Base-by-base conservation (phyloP, 208 protist species). In the Crithidia expoeki region DNA sequence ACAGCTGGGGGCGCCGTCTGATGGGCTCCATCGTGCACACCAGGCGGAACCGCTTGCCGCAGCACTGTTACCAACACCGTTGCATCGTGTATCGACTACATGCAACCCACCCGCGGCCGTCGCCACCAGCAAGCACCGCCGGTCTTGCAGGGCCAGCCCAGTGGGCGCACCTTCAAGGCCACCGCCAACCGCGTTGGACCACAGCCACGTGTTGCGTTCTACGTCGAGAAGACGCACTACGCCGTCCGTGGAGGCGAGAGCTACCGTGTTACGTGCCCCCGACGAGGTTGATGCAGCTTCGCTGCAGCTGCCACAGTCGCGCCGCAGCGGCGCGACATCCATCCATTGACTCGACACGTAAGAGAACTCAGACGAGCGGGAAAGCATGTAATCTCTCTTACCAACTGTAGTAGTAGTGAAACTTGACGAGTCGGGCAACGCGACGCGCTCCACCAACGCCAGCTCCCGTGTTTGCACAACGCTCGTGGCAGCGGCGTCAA, bases 241-340 rank as follows among this genome's bases (percentile, higher is more conserved):
- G 3, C 86, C 84, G 33, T 90, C 81, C 11, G 81, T 92, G 32
- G 76, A 76, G 36, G 84, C 78, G 4, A 92, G 51, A 25, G 68
- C 65, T 46, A 80, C 76, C 2, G 66, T 32, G 36, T 60, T 46
- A 3, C 50, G 33, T 12, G 63, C 11, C 4, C 63, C 59, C 2
- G 56, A 2, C 25, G 53, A 7, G 4, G 47, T 38, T 17, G 67
- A 36, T 5, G 32, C 10, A 9, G 42, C 42, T 17, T 9, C 42
- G 14, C 14, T 47, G 42, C 16, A 32, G 33, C 38, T 19, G 0
- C 34, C 9, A 28, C 12, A 12, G 59, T 62, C 38, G 17, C 50
- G 30, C 16, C 36, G 33, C 53, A 36, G 53, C 17, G 19, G 16
- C 2, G 64, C 14, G 6, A 16, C 27, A 12, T 63, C 44, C 49